A percentile compares a stretch with the other conserved stretches of the same genome.
These are phyloP conservation scores for Naganishia onofrii DNA, from an alignment of 768 basidiomycete genomes.

Conservation along the genomic window DNA sequence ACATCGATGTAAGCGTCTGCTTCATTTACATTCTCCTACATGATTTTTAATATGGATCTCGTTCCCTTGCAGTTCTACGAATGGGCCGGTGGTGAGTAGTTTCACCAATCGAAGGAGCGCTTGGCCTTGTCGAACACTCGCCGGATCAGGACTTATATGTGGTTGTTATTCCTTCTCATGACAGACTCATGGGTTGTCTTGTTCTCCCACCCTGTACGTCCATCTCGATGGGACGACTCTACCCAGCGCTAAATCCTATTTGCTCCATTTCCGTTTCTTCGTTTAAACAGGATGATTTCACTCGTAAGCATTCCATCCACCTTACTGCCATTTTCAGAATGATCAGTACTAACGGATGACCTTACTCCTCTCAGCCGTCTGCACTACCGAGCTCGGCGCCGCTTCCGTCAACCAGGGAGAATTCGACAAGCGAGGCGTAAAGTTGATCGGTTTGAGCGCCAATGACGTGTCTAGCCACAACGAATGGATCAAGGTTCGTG, in stretches of 20 bases:
- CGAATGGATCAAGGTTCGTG: constrained; percentile 66
- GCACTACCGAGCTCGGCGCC: constrained; percentile 89
- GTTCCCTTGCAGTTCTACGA: constrained; percentile 61
- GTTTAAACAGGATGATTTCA: constrained; percentile 28
- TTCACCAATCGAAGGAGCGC: neutral
- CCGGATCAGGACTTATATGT: neutral
- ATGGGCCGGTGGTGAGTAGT: constrained; percentile 63
- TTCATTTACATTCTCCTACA: neutral
- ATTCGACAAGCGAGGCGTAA: constrained; percentile 82
- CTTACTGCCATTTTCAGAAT: neutral
- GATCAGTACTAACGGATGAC: constrained; percentile 14
- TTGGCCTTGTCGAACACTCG: no score
- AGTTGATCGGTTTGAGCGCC: constrained; percentile 72
- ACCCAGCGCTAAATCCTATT: no score
- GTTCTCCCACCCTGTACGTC: constrained; percentile 83
- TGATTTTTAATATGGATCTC: neutral
- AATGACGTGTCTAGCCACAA: constrained; percentile 81
- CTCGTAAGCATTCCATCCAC: constrained; percentile 60
- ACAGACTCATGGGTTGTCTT: constrained; percentile 74
- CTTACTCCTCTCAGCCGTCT: constrained; percentile 41
- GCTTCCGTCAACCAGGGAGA: constrained; percentile 82
- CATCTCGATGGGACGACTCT: constrained; percentile 29
- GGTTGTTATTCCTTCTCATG: no score
- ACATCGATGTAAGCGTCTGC: constrained; percentile 74
- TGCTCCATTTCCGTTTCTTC: neutral